These are phyloP conservation scores for Phanerodontia chrysosporium DNA, from an alignment of 768 basidiomycete genomes.

Conservation along the genomic window DNA sequence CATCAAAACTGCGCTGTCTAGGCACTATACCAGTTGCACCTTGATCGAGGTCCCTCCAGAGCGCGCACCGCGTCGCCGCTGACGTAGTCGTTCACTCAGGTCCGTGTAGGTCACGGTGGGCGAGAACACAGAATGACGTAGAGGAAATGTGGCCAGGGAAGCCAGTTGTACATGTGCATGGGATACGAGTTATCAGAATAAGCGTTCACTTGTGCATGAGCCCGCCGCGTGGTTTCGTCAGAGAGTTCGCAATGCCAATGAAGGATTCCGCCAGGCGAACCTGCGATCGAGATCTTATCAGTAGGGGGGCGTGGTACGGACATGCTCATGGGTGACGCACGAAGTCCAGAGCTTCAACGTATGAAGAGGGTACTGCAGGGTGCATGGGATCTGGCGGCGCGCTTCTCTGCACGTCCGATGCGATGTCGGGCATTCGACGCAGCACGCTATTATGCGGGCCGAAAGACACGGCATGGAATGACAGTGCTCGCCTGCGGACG, in stretches of 20 bases:
- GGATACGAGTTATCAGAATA: not conserved
- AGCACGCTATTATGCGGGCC: slow-evolving; percentile 35
- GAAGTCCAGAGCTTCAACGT: slow-evolving; percentile 46
- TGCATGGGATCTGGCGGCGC: slow-evolving; percentile 37
- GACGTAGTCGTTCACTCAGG: not conserved
- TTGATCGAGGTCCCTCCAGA: slow-evolving; percentile 27
- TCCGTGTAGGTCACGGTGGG: not conserved
- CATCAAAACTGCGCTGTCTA: slow-evolving; percentile 25
- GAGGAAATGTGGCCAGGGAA: not conserved
- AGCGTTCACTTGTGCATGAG: slow-evolving; percentile 30
- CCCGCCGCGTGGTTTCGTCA: slow-evolving; percentile 52
- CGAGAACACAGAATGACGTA: not conserved
- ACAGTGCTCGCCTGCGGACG: slow-evolving; percentile 44
- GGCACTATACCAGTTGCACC: slow-evolving; percentile 31
- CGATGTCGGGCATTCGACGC: slow-evolving; percentile 50
- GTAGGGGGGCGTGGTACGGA: not conserved
- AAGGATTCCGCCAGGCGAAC: slow-evolving; percentile 55
- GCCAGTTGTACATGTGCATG: not conserved
- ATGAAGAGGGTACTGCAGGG: slow-evolving; percentile 42
- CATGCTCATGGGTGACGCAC: slow-evolving; percentile 23
- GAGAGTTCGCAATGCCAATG: slow-evolving; percentile 52
- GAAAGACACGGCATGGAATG: slow-evolving; percentile 59
- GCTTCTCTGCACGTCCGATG: slow-evolving; percentile 40
- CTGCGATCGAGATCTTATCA: slow-evolving; percentile 25
- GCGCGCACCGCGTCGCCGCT: not conserved